phyloP scores from a whole-genome alignment of 2,329 filamentous ascomycete genomes.

The Hawksworthiomyces lignivorus region DNA sequence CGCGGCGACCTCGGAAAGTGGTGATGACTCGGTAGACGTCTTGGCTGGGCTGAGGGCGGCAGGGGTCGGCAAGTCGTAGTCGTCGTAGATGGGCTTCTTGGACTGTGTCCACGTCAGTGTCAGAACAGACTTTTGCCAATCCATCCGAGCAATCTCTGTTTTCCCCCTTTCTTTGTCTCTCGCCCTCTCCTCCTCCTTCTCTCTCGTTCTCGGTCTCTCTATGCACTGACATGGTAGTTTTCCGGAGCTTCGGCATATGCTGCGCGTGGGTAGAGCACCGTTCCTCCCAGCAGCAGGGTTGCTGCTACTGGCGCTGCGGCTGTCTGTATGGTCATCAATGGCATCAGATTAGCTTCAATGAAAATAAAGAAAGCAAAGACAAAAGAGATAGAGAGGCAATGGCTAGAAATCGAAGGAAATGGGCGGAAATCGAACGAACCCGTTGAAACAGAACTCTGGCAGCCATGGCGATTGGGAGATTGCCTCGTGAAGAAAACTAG shows the following conservation, averaged over 20 bases:
- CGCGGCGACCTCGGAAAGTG: conserved; percentile 3
- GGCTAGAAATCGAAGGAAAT: neutral
- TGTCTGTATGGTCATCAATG: conserved; percentile 27
- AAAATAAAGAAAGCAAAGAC: neutral
- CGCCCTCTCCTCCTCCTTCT: no score
- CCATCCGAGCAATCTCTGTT: no score
- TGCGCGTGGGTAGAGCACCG: conserved; percentile 39
- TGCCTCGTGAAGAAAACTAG: neutral
- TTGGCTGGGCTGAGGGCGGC: conserved; percentile 14
- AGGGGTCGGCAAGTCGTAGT: conserved; percentile 38
- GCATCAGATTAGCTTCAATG: neutral
- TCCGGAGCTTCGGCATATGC: conserved; percentile 45
- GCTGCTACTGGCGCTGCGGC: conserved; percentile 46
- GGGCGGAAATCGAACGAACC: conserved; percentile 30
- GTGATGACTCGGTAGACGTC: neutral
- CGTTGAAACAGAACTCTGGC: conserved; percentile 51
- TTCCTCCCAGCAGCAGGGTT: conserved; percentile 40
- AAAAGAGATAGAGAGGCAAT: neutral
- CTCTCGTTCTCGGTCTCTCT: neutral
- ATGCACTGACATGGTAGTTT: conserved; percentile 14
- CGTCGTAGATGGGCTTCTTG: conserved; percentile 77
- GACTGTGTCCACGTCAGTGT: no score
- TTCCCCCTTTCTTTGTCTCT: no score
- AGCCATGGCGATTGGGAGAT: conserved; percentile 41
- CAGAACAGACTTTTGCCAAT: no score